Evolutionary conservation across 2,329 filamentous ascomycete genomes (phyloP).

Genomic region (Fusarium austroafricanum): DNA sequence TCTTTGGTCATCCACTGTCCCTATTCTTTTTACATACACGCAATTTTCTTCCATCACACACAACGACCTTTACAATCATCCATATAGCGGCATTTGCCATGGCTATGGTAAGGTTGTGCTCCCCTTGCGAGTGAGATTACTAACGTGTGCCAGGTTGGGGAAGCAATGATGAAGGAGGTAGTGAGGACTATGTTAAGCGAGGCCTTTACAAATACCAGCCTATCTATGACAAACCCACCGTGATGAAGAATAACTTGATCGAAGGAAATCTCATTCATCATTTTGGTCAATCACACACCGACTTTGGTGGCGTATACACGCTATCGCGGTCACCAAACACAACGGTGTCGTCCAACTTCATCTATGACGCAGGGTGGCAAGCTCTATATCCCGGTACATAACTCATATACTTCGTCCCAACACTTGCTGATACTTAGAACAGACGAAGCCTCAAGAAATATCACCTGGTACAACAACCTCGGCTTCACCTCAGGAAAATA

Average conservation of each 20-base stretch:
- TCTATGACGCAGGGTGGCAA: slow-evolving; percentile 8
- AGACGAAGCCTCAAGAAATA: slow-evolving; percentile 15
- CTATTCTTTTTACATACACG: slow-evolving; percentile 7
- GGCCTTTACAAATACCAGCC: slow-evolving; percentile 7
- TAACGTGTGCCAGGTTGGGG: slow-evolving; percentile 2
- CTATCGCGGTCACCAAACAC: slow-evolving; percentile 5
- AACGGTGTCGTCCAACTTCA: not conserved
- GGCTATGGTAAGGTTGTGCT: not conserved
- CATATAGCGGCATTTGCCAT: slow-evolving; percentile 14
- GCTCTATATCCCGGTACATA: not conserved
- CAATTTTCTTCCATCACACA: slow-evolving; percentile 7
- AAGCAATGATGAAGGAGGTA: slow-evolving; percentile 8
- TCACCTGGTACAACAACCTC: slow-evolving; percentile 9
- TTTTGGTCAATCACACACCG: slow-evolving; percentile 8
- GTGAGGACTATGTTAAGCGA: not conserved
- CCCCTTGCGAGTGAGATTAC: rapidly evolving
- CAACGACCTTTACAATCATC: slow-evolving; percentile 5
- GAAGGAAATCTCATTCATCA: slow-evolving; percentile 3
- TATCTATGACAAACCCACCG: not conserved
- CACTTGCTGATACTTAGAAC: not conserved
- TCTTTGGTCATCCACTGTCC: slow-evolving; percentile 7
- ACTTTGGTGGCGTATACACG: slow-evolving; percentile 9
- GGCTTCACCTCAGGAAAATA: slow-evolving; percentile 6
- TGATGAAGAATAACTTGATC: slow-evolving; percentile 2
- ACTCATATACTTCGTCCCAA: rapidly evolving